A percentile compares a stretch with the other conserved stretches of the same genome.
Conservation (phyloP, 2,329 filamentous ascomycete genomes). For the Colletotrichum cordylinicola region DNA sequence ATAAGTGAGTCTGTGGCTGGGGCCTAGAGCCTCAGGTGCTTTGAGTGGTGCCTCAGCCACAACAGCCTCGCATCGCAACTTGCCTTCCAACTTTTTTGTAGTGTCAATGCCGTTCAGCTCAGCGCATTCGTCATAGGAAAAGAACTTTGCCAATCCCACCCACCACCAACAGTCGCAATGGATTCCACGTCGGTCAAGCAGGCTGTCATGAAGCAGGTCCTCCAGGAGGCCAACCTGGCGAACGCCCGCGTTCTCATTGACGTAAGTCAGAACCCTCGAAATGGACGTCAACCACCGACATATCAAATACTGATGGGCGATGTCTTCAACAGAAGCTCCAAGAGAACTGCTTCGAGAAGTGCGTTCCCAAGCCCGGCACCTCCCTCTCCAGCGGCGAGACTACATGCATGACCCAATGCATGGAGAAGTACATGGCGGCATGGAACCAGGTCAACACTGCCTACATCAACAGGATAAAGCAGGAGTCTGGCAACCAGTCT, state of each 20-base stretch:
- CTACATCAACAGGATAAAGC: constrained; percentile 69
- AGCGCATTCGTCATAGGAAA: background rate
- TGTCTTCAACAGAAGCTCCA: constrained; percentile 70
- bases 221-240: constrained; percentile 67
- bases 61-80: constrained; percentile 5
- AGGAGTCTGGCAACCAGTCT: constrained; percentile 50
- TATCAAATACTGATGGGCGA: background rate
- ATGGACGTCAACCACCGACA: background rate
- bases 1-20: background rate
- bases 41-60: background rate
- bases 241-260: constrained; percentile 76
- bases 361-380: constrained; percentile 72
- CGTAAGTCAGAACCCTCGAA: constrained; percentile 48
- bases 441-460: constrained; percentile 78
- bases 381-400: constrained; percentile 72
- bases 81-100: constrained; percentile 13
- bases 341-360: constrained; percentile 81
- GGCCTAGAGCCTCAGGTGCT: constrained; percentile 1
- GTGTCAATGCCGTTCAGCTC: background rate
- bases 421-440: constrained; percentile 84
- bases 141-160: background rate
- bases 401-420: constrained; percentile 75
- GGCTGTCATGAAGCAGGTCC: constrained; percentile 69
- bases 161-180: constrained; percentile 45
- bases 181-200: constrained; percentile 64